These are phyloP conservation scores for Ophiostoma fasciatum DNA, from an alignment of 2,329 filamentous ascomycete species.

Conservation along the genomic window DNA sequence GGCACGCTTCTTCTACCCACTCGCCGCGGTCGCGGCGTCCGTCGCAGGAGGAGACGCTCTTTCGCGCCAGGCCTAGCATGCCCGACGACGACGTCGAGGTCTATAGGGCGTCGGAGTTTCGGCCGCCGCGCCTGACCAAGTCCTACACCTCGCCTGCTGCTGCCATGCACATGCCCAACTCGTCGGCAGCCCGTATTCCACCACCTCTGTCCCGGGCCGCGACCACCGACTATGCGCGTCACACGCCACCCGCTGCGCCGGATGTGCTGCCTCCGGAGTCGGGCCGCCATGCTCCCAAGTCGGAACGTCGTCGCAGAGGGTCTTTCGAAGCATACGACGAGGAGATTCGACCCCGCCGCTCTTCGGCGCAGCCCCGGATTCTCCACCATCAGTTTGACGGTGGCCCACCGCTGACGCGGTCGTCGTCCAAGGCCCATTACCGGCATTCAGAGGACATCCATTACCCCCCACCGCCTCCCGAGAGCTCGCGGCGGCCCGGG, in stretches of 20 bases:
- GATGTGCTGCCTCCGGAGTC: constrained; percentile 4
- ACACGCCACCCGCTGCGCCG: constrained; percentile 6
- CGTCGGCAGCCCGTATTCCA: constrained; percentile 6
- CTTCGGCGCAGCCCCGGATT: background rate
- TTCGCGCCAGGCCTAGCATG: too few species aligned
- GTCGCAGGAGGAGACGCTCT: constrained; percentile 12
- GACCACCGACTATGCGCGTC: constrained; percentile 11
- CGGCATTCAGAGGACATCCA: constrained; percentile 3
- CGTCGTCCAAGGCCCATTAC: constrained; percentile 1
- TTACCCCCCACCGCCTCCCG: background rate
- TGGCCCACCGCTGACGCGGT: constrained; percentile 1
- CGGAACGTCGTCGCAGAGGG: constrained; percentile 9
- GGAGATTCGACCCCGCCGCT: constrained; percentile 1
- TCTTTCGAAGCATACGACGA: constrained; percentile 11
- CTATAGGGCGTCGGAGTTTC: too few species aligned
- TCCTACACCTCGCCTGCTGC: constrained; percentile 12
- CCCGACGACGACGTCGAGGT: too few species aligned
- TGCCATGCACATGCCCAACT: constrained; percentile 12
- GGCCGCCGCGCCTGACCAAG: constrained; percentile 15
- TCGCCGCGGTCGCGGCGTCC: constrained; percentile 4
- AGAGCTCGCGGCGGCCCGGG: background rate
- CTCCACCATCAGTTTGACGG: constrained; percentile 7
- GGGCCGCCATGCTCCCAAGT: constrained; percentile 6
- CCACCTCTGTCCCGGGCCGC: constrained; percentile 9
- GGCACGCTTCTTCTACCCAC: too few species aligned